Percentiles rank a stretch among this genome's conserved stretches.
phyloP scores from a whole-genome alignment of 2,329 filamentous ascomycete species.

The Monosporascus sp. region DNA sequence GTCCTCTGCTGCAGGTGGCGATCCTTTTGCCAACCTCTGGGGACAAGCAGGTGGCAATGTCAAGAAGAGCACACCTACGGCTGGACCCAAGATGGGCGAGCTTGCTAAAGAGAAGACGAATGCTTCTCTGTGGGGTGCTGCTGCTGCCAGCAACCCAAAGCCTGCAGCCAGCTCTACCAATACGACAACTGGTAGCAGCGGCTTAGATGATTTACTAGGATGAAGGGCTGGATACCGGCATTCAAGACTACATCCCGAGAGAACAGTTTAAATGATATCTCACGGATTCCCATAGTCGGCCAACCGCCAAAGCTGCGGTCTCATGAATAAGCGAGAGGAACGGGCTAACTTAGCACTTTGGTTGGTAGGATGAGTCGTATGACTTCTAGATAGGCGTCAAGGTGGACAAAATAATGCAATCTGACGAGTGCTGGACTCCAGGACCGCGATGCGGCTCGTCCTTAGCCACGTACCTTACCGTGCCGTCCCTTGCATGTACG shows the following conservation, averaged over 20 bases:
- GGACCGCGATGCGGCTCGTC: slow-evolving; percentile 1
- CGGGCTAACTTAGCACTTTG: slow-evolving; percentile 9
- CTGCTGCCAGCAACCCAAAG: slow-evolving; percentile 35
- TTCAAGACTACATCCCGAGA: background rate
- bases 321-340: slow-evolving; percentile 18
- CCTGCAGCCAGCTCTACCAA: slow-evolving; percentile 12
- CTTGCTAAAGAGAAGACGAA: slow-evolving; percentile 97
- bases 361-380: slow-evolving; percentile 27
- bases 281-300: background rate
- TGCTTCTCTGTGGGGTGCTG: slow-evolving; percentile 86
- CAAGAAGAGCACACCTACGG: slow-evolving; percentile 64
- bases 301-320: slow-evolving; percentile 8
- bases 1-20: slow-evolving; percentile 54
- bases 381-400: slow-evolving; percentile 36
- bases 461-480: background rate
- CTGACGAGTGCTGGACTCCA: slow-evolving; percentile 3
- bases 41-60: slow-evolving; percentile 67
- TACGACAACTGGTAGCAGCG: slow-evolving; percentile 18
- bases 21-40: slow-evolving; percentile 89
- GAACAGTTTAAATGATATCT: background rate
- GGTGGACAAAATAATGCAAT: slow-evolving; percentile 33
- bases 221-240: slow-evolving; percentile 8
- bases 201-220: slow-evolving; percentile 27
- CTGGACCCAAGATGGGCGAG: slow-evolving; percentile 80
- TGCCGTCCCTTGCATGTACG: background rate